Evolutionary conservation across 2,329 filamentous ascomycete genomes (phyloP), one percentile per base, ranked within the genome.

Genomic region (Clonostachys rhizophaga): DNA sequence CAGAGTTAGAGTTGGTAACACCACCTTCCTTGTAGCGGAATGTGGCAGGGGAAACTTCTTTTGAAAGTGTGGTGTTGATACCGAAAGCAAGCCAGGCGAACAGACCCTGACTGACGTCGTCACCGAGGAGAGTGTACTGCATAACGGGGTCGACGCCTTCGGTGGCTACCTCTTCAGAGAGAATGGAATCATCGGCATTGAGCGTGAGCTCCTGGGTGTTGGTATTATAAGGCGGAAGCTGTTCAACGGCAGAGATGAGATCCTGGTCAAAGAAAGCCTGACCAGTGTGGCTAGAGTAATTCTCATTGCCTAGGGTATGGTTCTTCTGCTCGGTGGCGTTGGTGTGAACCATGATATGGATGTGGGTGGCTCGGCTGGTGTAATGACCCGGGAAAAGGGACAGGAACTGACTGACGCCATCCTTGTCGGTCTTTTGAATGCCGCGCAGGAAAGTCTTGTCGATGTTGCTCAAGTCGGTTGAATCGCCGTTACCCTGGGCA

Each of bases 181-280:
- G 68, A 18, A 62, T 56, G 10, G 47, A 34, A 54, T 86, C 82
- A 0, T 78, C 67, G 3, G 62, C 64, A 56, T 85, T 85, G 36
- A 58, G 63, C 4, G 74, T 82, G 34, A 75, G 47, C 0, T 59
- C 52, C 54, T 74, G 69, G 0, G 62, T 69, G 59, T 78, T 79
- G 47, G 58, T 59, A 39, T 54, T 60, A 59, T 79, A 79, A 1
- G 80, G 79, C 3, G 62, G 56, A 1, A 65, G 64, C n/a, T 62
- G 56, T 49, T 82, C 76, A 42, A 84, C 78, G 18, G 66, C 57
- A 5, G 61, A 50, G 50, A 81, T 72, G 34, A 86, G 72, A 46
- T 71, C 68, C 55, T 84, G 76, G 60, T 84, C 79, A 57, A 83
- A 80, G 67, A 82, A 86, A 47, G 82, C 62, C 60, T 86, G 81